Conservation (phyloP, 2,329 filamentous ascomycete species). For the Hypoxylon sp. region DNA sequence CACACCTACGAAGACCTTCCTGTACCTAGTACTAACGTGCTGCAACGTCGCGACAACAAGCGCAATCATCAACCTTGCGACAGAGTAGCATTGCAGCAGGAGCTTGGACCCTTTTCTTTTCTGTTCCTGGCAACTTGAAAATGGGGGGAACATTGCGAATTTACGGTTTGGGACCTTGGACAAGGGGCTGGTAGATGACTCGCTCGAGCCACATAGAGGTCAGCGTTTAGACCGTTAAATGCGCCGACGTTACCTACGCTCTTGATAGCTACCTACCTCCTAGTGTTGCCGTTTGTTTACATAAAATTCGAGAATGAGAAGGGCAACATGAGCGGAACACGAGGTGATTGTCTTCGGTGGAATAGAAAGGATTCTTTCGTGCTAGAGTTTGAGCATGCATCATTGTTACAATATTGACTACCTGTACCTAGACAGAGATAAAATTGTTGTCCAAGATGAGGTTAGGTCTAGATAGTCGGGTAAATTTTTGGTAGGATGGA, state of each 20-base stretch:
- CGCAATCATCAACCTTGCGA: constrained; percentile 22
- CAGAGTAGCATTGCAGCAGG: constrained; percentile 32
- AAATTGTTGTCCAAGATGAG: not conserved
- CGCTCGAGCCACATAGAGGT: constrained; percentile 31
- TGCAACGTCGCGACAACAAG: constrained; percentile 28
- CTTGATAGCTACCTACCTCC: too few species aligned
- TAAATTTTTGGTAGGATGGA: not conserved
- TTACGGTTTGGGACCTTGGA: constrained; percentile 17
- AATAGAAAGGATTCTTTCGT: not conserved
- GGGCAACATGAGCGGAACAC: not conserved
- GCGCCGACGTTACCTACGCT: constrained; percentile 28
- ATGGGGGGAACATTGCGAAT: constrained; percentile 17
- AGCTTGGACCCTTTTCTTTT: constrained; percentile 30
- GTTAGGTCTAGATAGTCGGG: not conserved
- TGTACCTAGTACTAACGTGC: constrained; percentile 3
- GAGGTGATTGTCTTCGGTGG: not conserved
- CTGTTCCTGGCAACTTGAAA: constrained; percentile 8
- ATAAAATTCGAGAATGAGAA: not conserved
- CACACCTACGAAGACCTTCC: not conserved
- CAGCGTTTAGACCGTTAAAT: constrained; percentile 16
- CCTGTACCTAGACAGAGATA: not conserved
- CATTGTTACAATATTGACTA: not conserved
- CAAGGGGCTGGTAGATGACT: constrained; percentile 22
- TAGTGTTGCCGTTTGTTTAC: constrained; percentile 19
- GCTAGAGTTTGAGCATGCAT: not conserved